A percentile compares a stretch with the other conserved stretches of the same genome.
Evolutionary conservation across 2,329 filamentous ascomycete species (phyloP).

Genomic region (Xylaria digitata): DNA sequence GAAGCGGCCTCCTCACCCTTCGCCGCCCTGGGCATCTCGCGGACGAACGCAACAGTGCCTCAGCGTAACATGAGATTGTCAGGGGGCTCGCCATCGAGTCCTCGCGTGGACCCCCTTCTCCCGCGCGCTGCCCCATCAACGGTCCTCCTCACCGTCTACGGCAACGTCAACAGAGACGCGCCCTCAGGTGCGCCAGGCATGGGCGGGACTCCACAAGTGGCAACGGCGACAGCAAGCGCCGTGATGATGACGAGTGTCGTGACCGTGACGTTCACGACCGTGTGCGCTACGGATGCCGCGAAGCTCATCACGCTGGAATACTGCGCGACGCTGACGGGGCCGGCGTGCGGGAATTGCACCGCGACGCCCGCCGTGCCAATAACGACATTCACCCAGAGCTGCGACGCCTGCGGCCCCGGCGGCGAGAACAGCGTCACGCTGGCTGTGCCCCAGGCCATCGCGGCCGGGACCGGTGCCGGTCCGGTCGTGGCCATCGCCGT

Average conservation of each 20-base stretch:
- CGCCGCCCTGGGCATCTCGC: constrained; percentile 18
- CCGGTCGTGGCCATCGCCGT: constrained; percentile 38
- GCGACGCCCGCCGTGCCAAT: constrained; percentile 42
- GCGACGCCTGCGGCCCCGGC: constrained; percentile 48
- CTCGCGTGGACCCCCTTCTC: constrained; percentile 36
- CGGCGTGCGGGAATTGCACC: neutral
- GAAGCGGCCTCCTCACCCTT: constrained; percentile 8
- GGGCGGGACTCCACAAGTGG: constrained; percentile 35
- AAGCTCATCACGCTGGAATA: constrained; percentile 50
- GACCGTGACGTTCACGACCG: constrained; percentile 51
- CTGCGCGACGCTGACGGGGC: constrained; percentile 46
- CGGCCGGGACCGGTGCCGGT: constrained; percentile 27
- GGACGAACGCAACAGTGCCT: constrained; percentile 10
- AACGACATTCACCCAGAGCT: constrained; percentile 47
- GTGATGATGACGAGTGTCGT: constrained; percentile 41
- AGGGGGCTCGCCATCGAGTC: constrained; percentile 11
- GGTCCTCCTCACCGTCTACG: constrained; percentile 59
- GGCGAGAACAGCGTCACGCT: constrained; percentile 51
- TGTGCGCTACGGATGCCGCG: constrained; percentile 52
- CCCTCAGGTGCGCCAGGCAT: constrained; percentile 52
- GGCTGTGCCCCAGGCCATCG: constrained; percentile 48
- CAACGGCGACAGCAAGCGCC: neutral
- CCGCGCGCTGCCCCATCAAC: constrained; percentile 47
- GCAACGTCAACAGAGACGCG: constrained; percentile 48
- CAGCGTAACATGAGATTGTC: constrained; percentile 20